These are phyloP conservation scores for Westerdykella sp. DNA, from an alignment of 2,329 filamentous ascomycete genomes.

Conservation along the genomic window DNA sequence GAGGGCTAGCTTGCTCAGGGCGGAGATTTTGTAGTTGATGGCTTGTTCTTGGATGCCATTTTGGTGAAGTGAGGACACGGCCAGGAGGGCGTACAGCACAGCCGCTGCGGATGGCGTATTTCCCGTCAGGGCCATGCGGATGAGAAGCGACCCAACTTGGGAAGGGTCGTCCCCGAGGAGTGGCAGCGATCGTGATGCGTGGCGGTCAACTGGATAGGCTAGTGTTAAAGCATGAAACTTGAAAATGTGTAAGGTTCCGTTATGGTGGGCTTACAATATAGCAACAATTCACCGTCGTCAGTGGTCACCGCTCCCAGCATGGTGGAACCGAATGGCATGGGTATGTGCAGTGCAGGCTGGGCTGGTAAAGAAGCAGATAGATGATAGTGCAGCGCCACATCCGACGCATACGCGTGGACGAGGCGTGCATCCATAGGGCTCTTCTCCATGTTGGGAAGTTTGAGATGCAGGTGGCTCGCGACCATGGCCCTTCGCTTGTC, in stretches of 20 bases:
- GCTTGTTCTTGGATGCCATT: constrained; percentile 10
- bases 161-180: constrained; percentile 4
- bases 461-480: neutral
- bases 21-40: constrained; percentile 8
- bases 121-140: constrained; percentile 5
- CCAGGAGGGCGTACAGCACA: constrained; percentile 8
- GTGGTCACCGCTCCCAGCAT: neutral
- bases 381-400: constrained; percentile 6
- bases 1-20: constrained; percentile 4
- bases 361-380: neutral
- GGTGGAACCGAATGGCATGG: constrained; percentile 3
- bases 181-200: constrained; percentile 4
- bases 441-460: too few relatives aligned
- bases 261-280: constrained; percentile 5
- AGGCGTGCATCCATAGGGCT: neutral
- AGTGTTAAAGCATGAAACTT: neutral
- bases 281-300: constrained; percentile 2
- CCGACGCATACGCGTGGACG: constrained; percentile 2
- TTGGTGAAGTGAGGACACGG: constrained; percentile 9
- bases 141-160: constrained; percentile 1
- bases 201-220: constrained; percentile 2
- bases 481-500: constrained; percentile 1
- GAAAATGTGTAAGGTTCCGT: neutral
- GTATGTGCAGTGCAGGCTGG: constrained; percentile 2
- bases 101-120: constrained; percentile 6